A percentile compares a stretch with the other conserved stretches of the same genome.
These are phyloP conservation scores for Planoprotostelium fungivorum DNA, from an alignment of 78 protist species.

Conservation along the genomic window DNA sequence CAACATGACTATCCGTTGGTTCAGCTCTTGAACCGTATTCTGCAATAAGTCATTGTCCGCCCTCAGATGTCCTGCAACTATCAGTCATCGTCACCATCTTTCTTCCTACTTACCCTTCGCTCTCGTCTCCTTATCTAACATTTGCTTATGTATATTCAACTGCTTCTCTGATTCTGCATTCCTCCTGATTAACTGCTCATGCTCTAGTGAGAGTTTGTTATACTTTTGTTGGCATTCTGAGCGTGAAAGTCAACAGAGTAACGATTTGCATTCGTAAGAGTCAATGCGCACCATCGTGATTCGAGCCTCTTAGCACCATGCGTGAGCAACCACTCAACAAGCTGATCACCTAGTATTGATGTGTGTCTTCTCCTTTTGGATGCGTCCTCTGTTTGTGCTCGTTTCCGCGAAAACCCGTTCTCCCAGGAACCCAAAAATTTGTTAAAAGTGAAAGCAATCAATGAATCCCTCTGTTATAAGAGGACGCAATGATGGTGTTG, in stretches of 20 bases:
- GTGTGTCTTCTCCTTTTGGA: no score
- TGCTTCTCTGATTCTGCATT: no score
- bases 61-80: not conserved
- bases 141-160: not conserved
- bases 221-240: not conserved
- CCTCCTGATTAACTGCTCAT: not conserved
- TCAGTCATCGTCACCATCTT: not conserved
- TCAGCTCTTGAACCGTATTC: not conserved
- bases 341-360: no score
- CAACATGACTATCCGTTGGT: not conserved
- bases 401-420: no score
- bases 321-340: no score
- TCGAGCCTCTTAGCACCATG: not conserved
- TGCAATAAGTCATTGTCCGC: not conserved
- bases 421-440: no score
- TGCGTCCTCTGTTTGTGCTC: no score
- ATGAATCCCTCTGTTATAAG: no score
- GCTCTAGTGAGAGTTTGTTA: not conserved
- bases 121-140: not conserved
- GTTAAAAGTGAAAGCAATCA: no score
- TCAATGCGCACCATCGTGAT: not conserved
- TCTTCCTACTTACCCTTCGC: not conserved
- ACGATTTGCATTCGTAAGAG: not conserved
- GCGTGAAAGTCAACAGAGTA: no score
- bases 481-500: no score